phyloP scores from a whole-genome alignment of 2,329 filamentous ascomycete genomes.

The Cercospora brassicicola region DNA sequence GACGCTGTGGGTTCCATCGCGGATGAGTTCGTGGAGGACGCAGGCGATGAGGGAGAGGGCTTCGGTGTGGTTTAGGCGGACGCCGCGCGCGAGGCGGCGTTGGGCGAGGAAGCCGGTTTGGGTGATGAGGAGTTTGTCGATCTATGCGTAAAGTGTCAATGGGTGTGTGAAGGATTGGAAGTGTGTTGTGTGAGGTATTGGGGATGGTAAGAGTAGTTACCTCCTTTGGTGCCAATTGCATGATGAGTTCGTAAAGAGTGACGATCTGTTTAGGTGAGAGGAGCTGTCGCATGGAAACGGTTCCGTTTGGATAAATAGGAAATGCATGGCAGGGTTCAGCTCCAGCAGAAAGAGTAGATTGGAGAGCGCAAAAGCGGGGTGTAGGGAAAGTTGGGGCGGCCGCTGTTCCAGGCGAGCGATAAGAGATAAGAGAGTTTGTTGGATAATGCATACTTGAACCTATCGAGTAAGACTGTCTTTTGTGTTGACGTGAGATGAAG shows the following conservation, averaged over 20 bases:
- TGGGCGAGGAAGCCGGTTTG: conserved; percentile 87
- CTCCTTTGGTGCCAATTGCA: conserved; percentile 42
- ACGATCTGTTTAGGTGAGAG: not conserved
- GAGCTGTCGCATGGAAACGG: conserved; percentile 12
- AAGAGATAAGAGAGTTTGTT: conserved; percentile 3
- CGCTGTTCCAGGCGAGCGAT: not conserved
- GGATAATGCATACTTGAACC: not conserved
- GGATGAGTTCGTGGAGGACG: conserved; percentile 92
- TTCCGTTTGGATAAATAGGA: conserved; percentile 17
- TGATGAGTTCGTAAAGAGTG: conserved; percentile 9
- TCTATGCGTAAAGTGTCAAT: conserved; percentile 52
- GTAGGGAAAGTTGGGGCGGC: not conserved
- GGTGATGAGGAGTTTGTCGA: conserved; percentile 93
- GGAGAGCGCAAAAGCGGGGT: not conserved
- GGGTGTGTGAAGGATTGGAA: not conserved
- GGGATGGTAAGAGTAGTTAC: conserved; percentile 21
- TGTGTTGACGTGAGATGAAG: not conserved
- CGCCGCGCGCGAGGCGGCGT: conserved; percentile 79
- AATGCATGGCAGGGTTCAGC: not conserved
- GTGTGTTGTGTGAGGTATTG: not conserved
- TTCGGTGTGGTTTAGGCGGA: conserved; percentile 87
- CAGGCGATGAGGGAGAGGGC: conserved; percentile 80
- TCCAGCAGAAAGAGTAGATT: not conserved
- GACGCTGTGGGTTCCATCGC: conserved; percentile 90
- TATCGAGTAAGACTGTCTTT: not conserved